Percentiles rank a stretch among this genome's conserved stretches.
phyloP scores from a whole-genome alignment of 257 asterid genomes.

The Primulina tabacum region DNA sequence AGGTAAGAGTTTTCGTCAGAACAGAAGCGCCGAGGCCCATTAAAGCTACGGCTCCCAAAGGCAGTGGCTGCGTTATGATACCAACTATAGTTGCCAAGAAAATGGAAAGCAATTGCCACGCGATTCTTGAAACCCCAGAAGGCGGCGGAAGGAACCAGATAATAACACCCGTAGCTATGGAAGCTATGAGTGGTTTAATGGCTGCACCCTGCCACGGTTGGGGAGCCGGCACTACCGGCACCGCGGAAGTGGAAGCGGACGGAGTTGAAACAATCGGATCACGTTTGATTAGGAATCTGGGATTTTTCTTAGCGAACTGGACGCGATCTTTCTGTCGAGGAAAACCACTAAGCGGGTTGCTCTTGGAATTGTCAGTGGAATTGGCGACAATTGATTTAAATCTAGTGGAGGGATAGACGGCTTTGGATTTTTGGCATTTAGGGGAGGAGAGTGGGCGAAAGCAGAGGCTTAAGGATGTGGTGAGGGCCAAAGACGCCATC shows the following conservation, averaged over 20 bases:
- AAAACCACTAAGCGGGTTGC: slow-evolving; percentile 12
- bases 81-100: slow-evolving; percentile 93
- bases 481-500: slow-evolving; percentile 60
- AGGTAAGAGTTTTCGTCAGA: slow-evolving; percentile 73
- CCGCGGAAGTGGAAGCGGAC: slow-evolving; percentile 26
- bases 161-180: slow-evolving; percentile 71
- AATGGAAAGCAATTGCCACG: slow-evolving; percentile 84
- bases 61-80: slow-evolving; percentile 86
- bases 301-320: slow-evolving; percentile 22
- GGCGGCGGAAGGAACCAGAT: slow-evolving; percentile 87
- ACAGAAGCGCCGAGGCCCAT: slow-evolving; percentile 91
- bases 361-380: slow-evolving; percentile 9
- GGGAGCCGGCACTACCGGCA: slow-evolving; percentile 31
- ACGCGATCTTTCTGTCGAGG: slow-evolving; percentile 7
- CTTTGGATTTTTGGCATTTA: background rate
- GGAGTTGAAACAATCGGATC: slow-evolving; percentile 26
- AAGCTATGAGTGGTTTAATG: slow-evolving; percentile 63
- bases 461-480: slow-evolving; percentile 54
- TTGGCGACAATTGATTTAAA: slow-evolving; percentile 8
- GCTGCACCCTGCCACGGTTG: slow-evolving; percentile 85
- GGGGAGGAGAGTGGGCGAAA: slow-evolving; percentile 37
- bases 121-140: slow-evolving; percentile 62
- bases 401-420: slow-evolving; percentile 5
- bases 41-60: slow-evolving; percentile 92
- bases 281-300: slow-evolving; percentile 20